Conservation (phyloP, 106 monocot species). For the Dioscorea alata region DNA sequence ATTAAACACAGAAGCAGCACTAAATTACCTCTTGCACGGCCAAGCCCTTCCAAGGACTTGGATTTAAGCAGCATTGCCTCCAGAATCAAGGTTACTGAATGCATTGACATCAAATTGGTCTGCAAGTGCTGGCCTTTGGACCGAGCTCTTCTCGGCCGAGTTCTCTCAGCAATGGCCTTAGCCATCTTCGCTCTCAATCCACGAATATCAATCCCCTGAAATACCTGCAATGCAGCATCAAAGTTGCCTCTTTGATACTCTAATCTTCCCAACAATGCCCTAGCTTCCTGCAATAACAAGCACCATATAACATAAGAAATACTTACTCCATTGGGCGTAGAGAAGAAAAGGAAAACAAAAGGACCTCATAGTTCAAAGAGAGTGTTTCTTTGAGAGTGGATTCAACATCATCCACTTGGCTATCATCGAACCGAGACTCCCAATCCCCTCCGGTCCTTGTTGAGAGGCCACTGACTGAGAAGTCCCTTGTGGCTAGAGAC, state of each 20-base stretch:
- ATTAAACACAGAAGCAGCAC: background rate
- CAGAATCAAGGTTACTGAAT: slow-evolving; percentile 71
- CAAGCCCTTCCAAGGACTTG: slow-evolving; percentile 64
- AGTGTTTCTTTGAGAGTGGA: slow-evolving; percentile 64
- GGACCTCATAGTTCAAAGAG: slow-evolving; percentile 89
- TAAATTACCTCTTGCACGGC: slow-evolving; percentile 52
- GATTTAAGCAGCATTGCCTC: slow-evolving; percentile 87
- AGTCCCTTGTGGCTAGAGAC: slow-evolving; percentile 79
- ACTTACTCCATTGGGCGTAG: background rate
- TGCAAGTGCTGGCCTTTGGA: slow-evolving; percentile 25
- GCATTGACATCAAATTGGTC: slow-evolving; percentile 63
- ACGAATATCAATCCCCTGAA: slow-evolving; percentile 71
- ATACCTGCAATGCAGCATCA: slow-evolving; percentile 83
- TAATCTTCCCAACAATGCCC: slow-evolving; percentile 79
- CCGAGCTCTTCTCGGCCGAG: slow-evolving; percentile 22
- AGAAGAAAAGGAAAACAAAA: slow-evolving; percentile 4
- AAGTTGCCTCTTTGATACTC: slow-evolving; percentile 86
- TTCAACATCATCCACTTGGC: slow-evolving; percentile 74
- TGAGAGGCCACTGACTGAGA: slow-evolving; percentile 59
- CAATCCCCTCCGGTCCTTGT: slow-evolving; percentile 42
- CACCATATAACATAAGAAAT: slow-evolving; percentile 2
- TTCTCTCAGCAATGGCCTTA: slow-evolving; percentile 60
- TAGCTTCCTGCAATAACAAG: slow-evolving; percentile 48
- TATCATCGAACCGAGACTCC: slow-evolving; percentile 54
- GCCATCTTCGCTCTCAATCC: slow-evolving; percentile 54